Evolutionary conservation across 1,139 yeast species (phyloP).

Genomic region (Saccharomyces hybrid): DNA sequence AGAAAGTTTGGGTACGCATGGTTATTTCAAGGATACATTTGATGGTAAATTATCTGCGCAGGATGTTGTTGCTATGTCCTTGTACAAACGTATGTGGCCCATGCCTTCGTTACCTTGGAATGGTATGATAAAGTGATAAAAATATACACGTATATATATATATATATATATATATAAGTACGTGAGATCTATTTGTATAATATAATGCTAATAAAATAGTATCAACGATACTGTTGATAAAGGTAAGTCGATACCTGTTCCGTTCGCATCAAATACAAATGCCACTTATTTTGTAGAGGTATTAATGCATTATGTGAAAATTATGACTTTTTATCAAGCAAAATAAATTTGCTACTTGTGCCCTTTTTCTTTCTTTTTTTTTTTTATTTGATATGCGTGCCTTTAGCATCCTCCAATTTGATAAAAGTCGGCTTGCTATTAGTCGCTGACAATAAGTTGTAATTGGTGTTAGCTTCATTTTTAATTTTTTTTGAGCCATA

Average conservation of each 20-base stretch:
- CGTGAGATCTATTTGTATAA: neutral
- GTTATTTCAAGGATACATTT: constrained; percentile 92
- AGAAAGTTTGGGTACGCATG: constrained; percentile 96
- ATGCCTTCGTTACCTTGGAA: constrained; percentile 34
- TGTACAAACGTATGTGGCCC: constrained; percentile 94
- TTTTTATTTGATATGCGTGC: neutral
- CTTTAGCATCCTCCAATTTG: neutral
- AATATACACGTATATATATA: neutral
- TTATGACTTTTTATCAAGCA: neutral
- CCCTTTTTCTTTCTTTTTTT: neutral
- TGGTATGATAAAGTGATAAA: constrained; percentile 1
- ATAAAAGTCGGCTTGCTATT: neutral
- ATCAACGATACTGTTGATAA: neutral
- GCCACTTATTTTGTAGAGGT: neutral
- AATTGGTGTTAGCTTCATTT: neutral
- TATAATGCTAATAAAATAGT: neutral
- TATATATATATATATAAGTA: neutral
- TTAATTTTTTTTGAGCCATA: constrained; percentile 16
- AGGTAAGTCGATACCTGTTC: neutral
- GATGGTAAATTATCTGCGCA: constrained; percentile 88
- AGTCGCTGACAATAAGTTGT: neutral
- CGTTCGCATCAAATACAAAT: neutral
- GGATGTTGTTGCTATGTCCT: constrained; percentile 89
- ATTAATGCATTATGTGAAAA: neutral
- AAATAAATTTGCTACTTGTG: neutral